Evolutionary conservation across 1,139 yeast species (phyloP), one percentile per base, ranked within the genome.

Genomic region (Waltiozyma sp.): DNA sequence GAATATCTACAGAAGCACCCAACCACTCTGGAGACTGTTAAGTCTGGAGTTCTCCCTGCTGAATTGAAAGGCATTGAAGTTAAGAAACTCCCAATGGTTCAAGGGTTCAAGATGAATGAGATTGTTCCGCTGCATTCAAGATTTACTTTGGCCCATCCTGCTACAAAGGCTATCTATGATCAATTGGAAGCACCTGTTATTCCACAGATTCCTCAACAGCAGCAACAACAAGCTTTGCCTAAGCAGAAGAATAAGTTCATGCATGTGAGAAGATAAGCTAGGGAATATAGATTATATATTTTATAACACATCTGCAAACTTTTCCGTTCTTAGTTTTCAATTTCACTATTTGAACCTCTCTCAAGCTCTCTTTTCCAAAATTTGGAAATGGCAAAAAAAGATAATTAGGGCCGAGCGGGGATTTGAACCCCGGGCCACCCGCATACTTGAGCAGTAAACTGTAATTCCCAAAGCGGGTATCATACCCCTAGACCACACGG

Each of bases 101-200:
- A 77, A 55, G 96, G 96, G 14, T 83, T 85, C 70, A 75, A 72
- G 53, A 82, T 89, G 84, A 87, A 85, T 62, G 75, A 80, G 7
- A 79, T 89, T 41, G 87, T 88, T 21, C 98, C 98, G 15, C 70
- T 87, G 28, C 87, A 83, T 56, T 82, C 94, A 41, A 76, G 80
- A 28, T 79, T 82, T 40, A 72, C 89, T 38, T 72, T 86, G 67
- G 89, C 85, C 38, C 91, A 86, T 54, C 96, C 96, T 43, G 79
- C 80, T 72, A 80, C 88, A 2, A 87, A 83, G 51, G 63, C 71
- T 44, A 74, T 84, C 28, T 83, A 84, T 56, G 81, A 77, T 40
- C 77, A 67, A 16, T 61, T 63, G 28, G 62, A 68, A 15, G 49
- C 54, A 13, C 64, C 59, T 28, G 56, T 56, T 38, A 58, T 54